Base-by-base conservation (phyloP, 805 yeast genomes). In the Candida maesae region DNA sequence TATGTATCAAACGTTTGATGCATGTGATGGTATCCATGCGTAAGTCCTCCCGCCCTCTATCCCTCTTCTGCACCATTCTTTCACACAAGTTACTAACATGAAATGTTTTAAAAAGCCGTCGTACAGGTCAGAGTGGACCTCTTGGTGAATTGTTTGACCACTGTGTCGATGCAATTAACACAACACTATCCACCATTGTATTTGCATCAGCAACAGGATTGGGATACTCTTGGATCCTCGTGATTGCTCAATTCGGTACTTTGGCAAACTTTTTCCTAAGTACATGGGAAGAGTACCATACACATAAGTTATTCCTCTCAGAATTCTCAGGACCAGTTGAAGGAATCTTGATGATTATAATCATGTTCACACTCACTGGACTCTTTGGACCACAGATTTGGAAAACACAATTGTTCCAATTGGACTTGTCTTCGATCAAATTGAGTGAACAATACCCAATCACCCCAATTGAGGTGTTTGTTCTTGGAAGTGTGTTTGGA, bases 241-340 rank as follows among this genome's bases (percentile, higher is more conserved):
- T 82, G 42, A 41, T 84, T 33, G 66, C 88, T 4, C 89, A 85
- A 52, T 81, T 84, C 59, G 88, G 85, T 5, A 68, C 85, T 2
- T 71, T 86, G 38, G 76, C 83, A 46, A 90, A 90, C 62, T 91
- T 90, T 61, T 90, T 89, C 59, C 60, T 86, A 36, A 81, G 95
- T 28, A 90, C 97, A 1, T 90, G 97, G 97, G 98, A 90, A 64
- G 96, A 89, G 59, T 90, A 78, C 61, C 91, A 89, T 59, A 90
- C 97, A 1, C 95, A 88, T 53, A 80, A 79, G 35, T 68, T 90
- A 37, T 90, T 73, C 60, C 67, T 90, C 39, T 79, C 91, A 26
- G 80, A 74, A 47, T 79, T 87, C 53, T 84, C 95, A 12, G 98
- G 98, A 0, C 98, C 98, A 0, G 97, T 91, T 4, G 98, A 90